Evolutionary conservation across 768 basidiomycete genomes (phyloP), one percentile per base, ranked within the genome.

Genomic region (Termitomyces sp.): DNA sequence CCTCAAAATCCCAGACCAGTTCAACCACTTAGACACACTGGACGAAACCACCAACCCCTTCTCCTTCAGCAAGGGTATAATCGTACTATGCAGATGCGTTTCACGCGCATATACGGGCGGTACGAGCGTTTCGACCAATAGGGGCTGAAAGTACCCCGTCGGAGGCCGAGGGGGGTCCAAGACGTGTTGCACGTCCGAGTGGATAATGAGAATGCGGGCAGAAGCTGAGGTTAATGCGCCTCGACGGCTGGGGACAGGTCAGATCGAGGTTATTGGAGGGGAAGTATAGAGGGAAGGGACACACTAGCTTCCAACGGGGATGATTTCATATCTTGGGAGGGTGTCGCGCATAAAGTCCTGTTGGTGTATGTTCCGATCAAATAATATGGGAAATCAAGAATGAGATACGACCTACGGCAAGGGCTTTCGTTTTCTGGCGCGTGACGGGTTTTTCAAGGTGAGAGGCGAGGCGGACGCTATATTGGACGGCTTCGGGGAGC

Each of bases 271-370:
- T 40, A 27, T 9, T 39, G 32, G 12, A 20, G 56, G 10, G 16
- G 56, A 10, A 18, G 36, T 52, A n/a, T n/a, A 6, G 16, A 13
- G 16, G 12, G 10, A 43, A 18, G 20, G 8, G 14, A 70, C 87
- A 67, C 65, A 88, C 87, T 86, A 83, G 69, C 75, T 76, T 10
- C 85, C 86, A 0, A 75, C 76, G n/a, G 84, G 64, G 32, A 77
- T 64, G 18, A 82, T 60, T 57, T 84, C 81, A 60, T 79, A 83
- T 45, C 76, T 79, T 20, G 74, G 75, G 6, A 86, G 59, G 56
- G 74, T 75, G 16, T 79, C 72, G 33, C 70, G 73, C 53, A 84
- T 74, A 50, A 83, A 85, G 50, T 74, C 71, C 86, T 87, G 58
- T 20, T 3, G 36, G 27, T 16, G 53, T 18, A 13, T n/a, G n/a